Conservation (phyloP, 2,329 filamentous ascomycete genomes). For the Exutisphaerella laricina region DNA sequence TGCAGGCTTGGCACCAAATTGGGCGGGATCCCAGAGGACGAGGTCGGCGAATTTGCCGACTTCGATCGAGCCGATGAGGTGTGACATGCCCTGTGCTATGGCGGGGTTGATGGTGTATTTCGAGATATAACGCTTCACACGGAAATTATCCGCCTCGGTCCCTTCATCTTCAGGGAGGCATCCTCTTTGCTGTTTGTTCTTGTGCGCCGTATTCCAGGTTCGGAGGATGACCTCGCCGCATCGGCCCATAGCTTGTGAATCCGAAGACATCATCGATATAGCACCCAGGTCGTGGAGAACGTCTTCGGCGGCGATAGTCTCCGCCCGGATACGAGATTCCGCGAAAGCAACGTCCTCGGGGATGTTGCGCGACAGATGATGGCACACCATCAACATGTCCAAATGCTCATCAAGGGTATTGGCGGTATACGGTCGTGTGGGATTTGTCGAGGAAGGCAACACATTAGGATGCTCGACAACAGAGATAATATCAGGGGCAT, state of each 20-base stretch:
- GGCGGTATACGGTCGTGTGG: conserved; percentile 79
- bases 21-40: conserved; percentile 76
- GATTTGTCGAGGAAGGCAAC: conserved; percentile 84
- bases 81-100: conserved; percentile 81
- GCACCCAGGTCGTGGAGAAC: conserved; percentile 91
- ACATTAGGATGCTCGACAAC: conserved; percentile 88
- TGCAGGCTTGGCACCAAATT: conserved; percentile 81
- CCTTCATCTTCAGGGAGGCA: conserved; percentile 69
- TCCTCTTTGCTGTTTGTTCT: conserved; percentile 87
- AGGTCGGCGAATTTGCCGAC: conserved; percentile 86
- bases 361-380: conserved; percentile 87
- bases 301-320: conserved; percentile 95
- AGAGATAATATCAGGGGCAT: conserved; percentile 92
- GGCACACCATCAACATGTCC: conserved; percentile 98
- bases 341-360: conserved; percentile 95
- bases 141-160: conserved; percentile 78
- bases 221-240: conserved; percentile 89
- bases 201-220: conserved; percentile 96
- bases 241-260: conserved; percentile 94
- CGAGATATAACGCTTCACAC: conserved; percentile 86
- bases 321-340: conserved; percentile 86
- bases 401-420: conserved; percentile 96
- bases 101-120: conserved; percentile 97
- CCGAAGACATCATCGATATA: conserved; percentile 95
- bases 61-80: conserved; percentile 81